These are phyloP conservation scores for Paspalum notatum DNA, from an alignment of 176 grass and related monocot species.

Conservation along the genomic window DNA sequence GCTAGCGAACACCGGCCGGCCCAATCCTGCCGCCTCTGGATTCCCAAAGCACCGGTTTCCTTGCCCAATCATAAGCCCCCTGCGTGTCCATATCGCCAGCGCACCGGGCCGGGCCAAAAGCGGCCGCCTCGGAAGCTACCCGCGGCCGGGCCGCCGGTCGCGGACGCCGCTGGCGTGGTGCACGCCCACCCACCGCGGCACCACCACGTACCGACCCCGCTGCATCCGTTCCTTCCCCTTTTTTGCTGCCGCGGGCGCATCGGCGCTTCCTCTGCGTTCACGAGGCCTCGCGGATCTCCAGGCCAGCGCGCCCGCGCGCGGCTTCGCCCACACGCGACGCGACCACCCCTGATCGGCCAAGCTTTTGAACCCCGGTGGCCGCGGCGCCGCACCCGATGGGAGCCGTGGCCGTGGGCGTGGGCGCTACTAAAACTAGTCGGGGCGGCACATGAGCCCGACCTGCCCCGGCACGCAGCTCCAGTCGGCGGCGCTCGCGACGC, in stretches of 20 bases:
- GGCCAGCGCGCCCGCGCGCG: neutral
- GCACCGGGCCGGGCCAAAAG: constrained; percentile 2
- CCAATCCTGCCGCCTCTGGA: neutral
- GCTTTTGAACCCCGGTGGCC: constrained; percentile 15
- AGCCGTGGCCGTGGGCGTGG: neutral
- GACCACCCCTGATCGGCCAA: neutral
- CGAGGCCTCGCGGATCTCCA: constrained; percentile 41
- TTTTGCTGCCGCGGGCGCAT: neutral
- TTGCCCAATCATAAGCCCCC: neutral
- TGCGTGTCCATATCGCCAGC: neutral
- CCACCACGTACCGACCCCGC: neutral
- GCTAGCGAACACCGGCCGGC: neutral
- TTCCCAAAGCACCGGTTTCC: neutral
- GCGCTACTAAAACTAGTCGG: constrained; percentile 31
- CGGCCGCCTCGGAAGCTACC: neutral
- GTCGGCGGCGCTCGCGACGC: neutral
- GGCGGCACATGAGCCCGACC: constrained; percentile 35
- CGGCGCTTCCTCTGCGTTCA: neutral
- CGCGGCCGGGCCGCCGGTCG: neutral
- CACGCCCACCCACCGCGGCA: neutral
- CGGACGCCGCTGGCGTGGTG: neutral
- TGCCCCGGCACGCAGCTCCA: constrained; percentile 36
- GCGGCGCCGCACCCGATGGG: constrained; percentile 1
- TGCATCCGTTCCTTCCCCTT: neutral
- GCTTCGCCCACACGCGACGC: constrained; percentile 41